Percentiles rank a stretch among this genome's conserved stretches.
phyloP scores from a whole-genome alignment of 768 basidiomycete species.

The Artomyces pyxidatus region DNA sequence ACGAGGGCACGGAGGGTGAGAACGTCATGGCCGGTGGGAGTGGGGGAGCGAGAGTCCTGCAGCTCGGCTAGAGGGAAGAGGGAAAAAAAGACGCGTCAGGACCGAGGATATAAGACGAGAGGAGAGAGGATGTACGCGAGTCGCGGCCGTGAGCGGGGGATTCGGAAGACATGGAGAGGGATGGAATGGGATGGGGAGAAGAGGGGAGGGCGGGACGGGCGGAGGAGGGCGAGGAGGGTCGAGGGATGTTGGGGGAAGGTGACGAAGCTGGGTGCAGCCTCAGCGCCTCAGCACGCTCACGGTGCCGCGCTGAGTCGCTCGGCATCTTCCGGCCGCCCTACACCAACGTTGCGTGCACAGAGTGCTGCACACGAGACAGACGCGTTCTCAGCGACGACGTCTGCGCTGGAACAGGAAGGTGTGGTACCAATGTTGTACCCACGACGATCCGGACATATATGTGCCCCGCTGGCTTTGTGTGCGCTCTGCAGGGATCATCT shows the following conservation, averaged over 20 bases:
- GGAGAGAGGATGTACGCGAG: constrained; percentile 35
- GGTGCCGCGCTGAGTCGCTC: neutral
- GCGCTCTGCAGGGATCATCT: too few species aligned
- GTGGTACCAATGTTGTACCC: too few species aligned
- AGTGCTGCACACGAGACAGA: too few species aligned
- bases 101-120: constrained; percentile 12
- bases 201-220: constrained; percentile 23
- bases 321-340: constrained; percentile 1
- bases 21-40: constrained; percentile 62
- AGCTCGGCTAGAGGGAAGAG: constrained; percentile 39
- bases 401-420: too few species aligned
- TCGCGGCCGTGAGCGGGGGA: constrained; percentile 41
- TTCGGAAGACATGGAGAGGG: constrained; percentile 56
- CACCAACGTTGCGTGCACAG: too few species aligned
- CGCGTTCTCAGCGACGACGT: too few species aligned
- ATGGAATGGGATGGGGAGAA: constrained; percentile 22
- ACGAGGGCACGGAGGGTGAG: constrained; percentile 93
- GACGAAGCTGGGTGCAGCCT: constrained; percentile 1
- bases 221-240: constrained; percentile 20
- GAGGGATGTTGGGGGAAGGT: constrained; percentile 18
- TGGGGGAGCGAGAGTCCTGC: constrained; percentile 65
- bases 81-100: constrained; percentile 19
- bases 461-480: too few species aligned
- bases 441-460: too few species aligned
- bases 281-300: constrained; percentile 2